Percentiles rank a stretch among this genome's conserved stretches.
These are phyloP conservation scores for Sparassis latifolia DNA, from an alignment of 1,284 basidiomycete genomes.

Conservation along the genomic window DNA sequence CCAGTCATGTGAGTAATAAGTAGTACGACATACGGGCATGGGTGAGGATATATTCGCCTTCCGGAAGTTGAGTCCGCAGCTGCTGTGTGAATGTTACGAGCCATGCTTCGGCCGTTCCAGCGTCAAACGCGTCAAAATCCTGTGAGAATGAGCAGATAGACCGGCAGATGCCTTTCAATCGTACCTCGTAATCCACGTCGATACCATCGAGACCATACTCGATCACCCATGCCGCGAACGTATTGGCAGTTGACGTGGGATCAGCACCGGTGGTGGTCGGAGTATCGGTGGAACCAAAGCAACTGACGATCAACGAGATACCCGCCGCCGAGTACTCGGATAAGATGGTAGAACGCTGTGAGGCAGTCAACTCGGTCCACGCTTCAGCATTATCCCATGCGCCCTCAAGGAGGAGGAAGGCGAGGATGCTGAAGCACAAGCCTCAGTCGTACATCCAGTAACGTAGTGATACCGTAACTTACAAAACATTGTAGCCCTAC, in stretches of 20 bases:
- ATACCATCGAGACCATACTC: slow-evolving; percentile 46
- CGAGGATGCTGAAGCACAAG: slow-evolving; percentile 27
- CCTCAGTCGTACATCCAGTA: not conserved
- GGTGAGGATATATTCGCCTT: slow-evolving; percentile 29
- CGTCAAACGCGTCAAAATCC: slow-evolving; percentile 43
- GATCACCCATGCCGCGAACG: slow-evolving; percentile 42
- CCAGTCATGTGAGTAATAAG: not conserved
- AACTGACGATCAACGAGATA: slow-evolving; percentile 42
- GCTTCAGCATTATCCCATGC: slow-evolving; percentile 38
- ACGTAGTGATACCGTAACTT: slow-evolving; percentile 7
- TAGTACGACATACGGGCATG: slow-evolving; percentile 27
- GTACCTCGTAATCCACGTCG: slow-evolving; percentile 52
- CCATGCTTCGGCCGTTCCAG: slow-evolving; percentile 34
- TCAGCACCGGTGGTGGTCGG: slow-evolving; percentile 40
- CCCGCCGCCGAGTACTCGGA: slow-evolving; percentile 40
- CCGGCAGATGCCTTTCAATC: not conserved
- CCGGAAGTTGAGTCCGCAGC: slow-evolving; percentile 28
- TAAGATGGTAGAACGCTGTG: slow-evolving; percentile 30
- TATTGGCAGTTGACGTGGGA: slow-evolving; percentile 35
- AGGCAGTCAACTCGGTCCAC: slow-evolving; percentile 32
- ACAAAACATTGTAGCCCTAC: slow-evolving; percentile 45
- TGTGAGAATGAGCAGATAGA: slow-evolving; percentile 14
- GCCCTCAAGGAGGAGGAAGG: slow-evolving; percentile 36
- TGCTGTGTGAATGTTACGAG: slow-evolving; percentile 38
- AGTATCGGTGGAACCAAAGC: slow-evolving; percentile 43